Evolutionary conservation across 495 filamentous ascomycete species (phyloP).

Genomic region (Entonaema liquescens): DNA sequence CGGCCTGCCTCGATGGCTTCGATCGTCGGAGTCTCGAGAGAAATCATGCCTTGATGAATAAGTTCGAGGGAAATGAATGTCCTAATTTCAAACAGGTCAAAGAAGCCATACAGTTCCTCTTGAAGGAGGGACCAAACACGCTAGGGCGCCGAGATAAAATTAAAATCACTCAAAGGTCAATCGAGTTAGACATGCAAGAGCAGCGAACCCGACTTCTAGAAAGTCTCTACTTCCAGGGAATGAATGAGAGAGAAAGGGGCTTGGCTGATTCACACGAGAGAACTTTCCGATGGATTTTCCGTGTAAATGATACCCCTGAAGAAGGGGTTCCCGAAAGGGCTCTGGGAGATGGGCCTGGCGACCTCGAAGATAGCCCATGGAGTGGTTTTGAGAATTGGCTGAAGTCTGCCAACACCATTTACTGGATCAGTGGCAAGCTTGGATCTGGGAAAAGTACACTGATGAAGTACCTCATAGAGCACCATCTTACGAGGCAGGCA

Average conservation of each 20-base stretch:
- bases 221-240: neutral
- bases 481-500: neutral
- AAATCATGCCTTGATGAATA: conserved; percentile 30
- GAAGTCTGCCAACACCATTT: neutral
- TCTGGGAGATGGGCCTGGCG: neutral
- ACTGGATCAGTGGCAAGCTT: neutral
- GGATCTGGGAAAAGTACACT: neutral
- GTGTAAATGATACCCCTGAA: neutral
- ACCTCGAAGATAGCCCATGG: neutral
- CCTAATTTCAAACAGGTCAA: conserved; percentile 30
- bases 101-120: conserved; percentile 1
- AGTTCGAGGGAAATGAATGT: conserved; percentile 22
- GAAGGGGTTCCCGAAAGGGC: too few species aligned
- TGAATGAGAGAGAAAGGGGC: neutral
- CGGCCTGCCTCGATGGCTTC: conserved; percentile 32
- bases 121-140: neutral
- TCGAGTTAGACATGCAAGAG: neutral
- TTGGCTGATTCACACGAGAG: neutral
- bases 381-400: neutral
- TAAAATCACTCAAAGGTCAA: neutral
- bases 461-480: neutral
- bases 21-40: conserved; percentile 17
- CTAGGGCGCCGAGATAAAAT: neutral
- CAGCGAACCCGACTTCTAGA: neutral
- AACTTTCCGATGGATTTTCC: neutral